phyloP scores from a whole-genome alignment of 139 green algal genomes.

The Coelastrella sp. region DNA sequence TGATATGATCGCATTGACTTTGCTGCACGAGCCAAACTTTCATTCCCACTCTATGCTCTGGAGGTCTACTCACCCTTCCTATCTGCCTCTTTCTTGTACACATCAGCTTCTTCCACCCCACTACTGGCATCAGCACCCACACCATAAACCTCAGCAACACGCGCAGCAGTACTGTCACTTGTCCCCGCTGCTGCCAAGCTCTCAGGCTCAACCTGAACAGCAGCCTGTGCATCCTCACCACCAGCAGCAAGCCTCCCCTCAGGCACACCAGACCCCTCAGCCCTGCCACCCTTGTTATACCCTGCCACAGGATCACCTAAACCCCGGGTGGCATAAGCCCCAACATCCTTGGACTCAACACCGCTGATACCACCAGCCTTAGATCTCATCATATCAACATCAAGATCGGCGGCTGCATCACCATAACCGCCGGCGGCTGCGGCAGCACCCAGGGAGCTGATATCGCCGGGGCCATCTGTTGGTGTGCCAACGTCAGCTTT shows the following conservation, averaged over 20 bases:
- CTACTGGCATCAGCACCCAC: background rate
- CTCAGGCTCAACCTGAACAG: background rate
- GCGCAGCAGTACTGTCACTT: constrained; percentile 6
- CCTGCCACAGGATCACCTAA: background rate
- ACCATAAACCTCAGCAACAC: background rate
- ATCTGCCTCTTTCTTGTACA: background rate
- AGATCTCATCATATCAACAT: background rate
- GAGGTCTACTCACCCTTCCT: background rate
- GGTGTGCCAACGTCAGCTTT: background rate
- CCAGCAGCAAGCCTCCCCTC: constrained; percentile 12
- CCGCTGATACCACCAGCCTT: background rate
- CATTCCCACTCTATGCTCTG: too few relatives aligned
- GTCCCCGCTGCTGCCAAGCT: background rate
- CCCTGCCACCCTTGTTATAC: background rate
- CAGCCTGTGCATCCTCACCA: constrained; percentile 5
- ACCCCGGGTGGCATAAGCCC: background rate
- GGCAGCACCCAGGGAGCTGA: background rate
- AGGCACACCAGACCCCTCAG: background rate
- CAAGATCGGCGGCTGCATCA: background rate
- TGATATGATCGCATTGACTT: too few relatives aligned
- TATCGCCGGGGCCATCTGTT: background rate
- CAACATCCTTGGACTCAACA: background rate
- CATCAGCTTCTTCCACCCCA: background rate
- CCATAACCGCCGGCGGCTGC: background rate
- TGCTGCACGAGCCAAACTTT: too few relatives aligned